phyloP scores from a whole-genome alignment of 2,329 filamentous ascomycete genomes.

The Sporothrix dimorphospora region DNA sequence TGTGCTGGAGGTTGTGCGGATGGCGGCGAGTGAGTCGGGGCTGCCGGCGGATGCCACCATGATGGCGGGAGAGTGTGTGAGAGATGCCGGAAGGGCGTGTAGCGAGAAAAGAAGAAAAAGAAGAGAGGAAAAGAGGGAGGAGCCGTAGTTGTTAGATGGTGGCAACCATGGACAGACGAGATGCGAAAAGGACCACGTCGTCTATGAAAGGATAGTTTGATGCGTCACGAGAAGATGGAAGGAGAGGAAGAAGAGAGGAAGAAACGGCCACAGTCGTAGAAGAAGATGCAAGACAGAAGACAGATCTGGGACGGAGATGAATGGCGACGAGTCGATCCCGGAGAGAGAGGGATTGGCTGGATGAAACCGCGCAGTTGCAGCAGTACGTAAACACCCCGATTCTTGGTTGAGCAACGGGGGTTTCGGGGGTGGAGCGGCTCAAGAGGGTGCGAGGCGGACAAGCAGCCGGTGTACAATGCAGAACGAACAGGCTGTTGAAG shows the following conservation, averaged over 20 bases:
- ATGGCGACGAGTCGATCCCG: not conserved
- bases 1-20: not conserved
- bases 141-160: not conserved
- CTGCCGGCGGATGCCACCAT: constrained; percentile 19
- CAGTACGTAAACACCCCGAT: not conserved
- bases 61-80: not conserved
- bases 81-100: not conserved
- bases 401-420: not conserved
- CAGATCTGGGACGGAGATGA: not conserved
- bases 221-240: not conserved
- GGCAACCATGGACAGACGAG: not conserved
- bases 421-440: not conserved
- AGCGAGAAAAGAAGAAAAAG: not conserved
- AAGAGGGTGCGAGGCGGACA: not conserved
- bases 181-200: not conserved
- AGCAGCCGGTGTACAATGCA: not conserved
- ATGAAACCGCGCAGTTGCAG: not conserved
- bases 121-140: not conserved
- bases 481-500: not conserved
- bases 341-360: not conserved
- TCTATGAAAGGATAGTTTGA: not conserved
- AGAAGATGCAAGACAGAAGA: no score
- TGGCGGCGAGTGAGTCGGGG: constrained; percentile 17
- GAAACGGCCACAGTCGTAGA: not conserved
- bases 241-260: not conserved